phyloP scores from a whole-genome alignment of 768 basidiomycete species.

The Tephrocybe sp. region DNA sequence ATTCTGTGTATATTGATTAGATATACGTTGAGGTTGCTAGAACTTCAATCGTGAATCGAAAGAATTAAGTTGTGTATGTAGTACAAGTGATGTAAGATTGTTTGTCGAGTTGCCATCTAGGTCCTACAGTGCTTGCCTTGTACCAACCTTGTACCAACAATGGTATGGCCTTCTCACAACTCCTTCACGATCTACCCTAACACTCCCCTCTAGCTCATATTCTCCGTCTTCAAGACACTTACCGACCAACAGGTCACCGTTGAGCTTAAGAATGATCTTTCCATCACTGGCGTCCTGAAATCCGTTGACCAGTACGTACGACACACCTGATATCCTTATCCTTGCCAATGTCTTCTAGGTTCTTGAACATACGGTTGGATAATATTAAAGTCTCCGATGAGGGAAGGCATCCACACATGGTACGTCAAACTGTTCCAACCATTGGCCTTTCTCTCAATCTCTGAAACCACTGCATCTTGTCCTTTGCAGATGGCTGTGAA shows the following conservation, averaged over 20 bases:
- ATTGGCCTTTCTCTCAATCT: not conserved
- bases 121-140: too few species aligned
- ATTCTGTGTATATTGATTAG: too few species aligned
- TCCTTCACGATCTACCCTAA: not conserved
- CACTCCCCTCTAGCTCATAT: slow-evolving; percentile 65
- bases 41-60: too few species aligned
- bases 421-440: slow-evolving; percentile 28
- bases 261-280: slow-evolving; percentile 98
- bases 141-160: not conserved
- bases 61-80: too few species aligned
- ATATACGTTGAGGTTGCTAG: too few species aligned
- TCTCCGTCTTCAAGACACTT: slow-evolving; percentile 98
- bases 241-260: slow-evolving; percentile 97
- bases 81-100: too few species aligned
- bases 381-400: slow-evolving; percentile 92
- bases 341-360: slow-evolving; percentile 45
- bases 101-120: too few species aligned
- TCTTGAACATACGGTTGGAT: slow-evolving; percentile 95
- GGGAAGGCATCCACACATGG: slow-evolving; percentile 97
- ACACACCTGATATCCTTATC: not conserved
- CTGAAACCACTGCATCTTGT: not conserved
- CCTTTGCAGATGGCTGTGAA: slow-evolving; percentile 88
- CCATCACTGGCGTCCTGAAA: slow-evolving; percentile 93
- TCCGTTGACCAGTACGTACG: slow-evolving; percentile 91
- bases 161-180: slow-evolving; percentile 1